Base-by-base conservation (phyloP, 169 alveolate genomes). In the Eimeria maxima region DNA sequence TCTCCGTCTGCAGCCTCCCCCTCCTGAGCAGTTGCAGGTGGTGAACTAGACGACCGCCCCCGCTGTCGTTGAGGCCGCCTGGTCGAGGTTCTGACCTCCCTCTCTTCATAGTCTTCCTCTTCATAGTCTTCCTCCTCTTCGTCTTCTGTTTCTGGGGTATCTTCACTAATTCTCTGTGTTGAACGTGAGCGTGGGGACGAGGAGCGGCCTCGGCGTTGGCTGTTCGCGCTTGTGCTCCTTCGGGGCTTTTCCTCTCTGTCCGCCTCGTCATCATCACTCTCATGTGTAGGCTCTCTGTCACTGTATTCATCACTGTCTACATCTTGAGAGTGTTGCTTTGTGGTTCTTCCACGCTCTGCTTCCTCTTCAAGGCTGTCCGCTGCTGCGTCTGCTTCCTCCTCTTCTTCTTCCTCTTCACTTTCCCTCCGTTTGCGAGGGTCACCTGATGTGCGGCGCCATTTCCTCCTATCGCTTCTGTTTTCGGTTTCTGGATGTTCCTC, bases 121-220 rank as follows among this genome's bases (percentile, higher is more conserved):
- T 78, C 65, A 1, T 81, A 69, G 27, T 55, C 67, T 5, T 81
- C 90, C 11, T 45, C 67, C 0, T 24, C 90, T 16, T 45, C 73
- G 0, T 45, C 73, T n/a, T 45, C 71, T 33, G 7, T 29, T 47
- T 47, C 47, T 81, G 6, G 11, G 13, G n/a, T 22, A 16, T 45
- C 67, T 11, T 81, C 47, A 78, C 22, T 42, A 24, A 53, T n/a
- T 45, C 29, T 71, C 27, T 47, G 50, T n/a, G 47, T 29, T 4
- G 78, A 69, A 5, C 78, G 47, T 27, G 78, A n/a, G 5, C 47
- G 78, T 10, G 78, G 6, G 14, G 78, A 76, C 47, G 78, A n/a
- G 47, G 78, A 76, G 63, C 87, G 60, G 63, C 60, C 42, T 76
- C 87, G 16, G 63, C 87, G 14, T 76, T 76, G 87, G 8, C 65